Evolutionary conservation across 495 filamentous ascomycete species (phyloP), one percentile per base, ranked within the genome.

Genomic region (Penicillium argentinense): DNA sequence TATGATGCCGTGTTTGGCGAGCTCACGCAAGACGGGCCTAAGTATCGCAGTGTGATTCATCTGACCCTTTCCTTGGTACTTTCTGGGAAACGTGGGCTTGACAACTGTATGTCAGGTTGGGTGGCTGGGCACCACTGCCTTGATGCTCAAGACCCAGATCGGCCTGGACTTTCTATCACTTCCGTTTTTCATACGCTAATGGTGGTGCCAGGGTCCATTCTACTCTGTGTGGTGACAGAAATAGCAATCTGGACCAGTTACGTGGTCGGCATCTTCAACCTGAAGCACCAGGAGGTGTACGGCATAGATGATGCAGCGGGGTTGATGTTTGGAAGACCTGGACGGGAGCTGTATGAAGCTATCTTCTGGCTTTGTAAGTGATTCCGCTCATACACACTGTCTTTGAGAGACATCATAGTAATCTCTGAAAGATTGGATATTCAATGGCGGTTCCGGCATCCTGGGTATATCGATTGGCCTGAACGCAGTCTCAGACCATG

Each of bases 381-480:
- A n/a, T n/a, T n/a, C n/a, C n/a, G n/a, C n/a, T n/a, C n/a, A n/a
- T n/a, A n/a, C n/a, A n/a, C n/a, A n/a, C n/a, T n/a, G n/a, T n/a
- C n/a, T n/a, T n/a, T n/a, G n/a, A n/a, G n/a, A n/a, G n/a, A n/a
- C n/a, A n/a, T n/a, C n/a, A 22, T 22, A 22, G 2, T 21, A 39
- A 39, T 12, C 36, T 1, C 23, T 3, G 2, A 19, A 19, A 45
- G 42, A 45, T 36, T 64, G 51, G 37, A 53, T 64, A 5, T 66
- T 69, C 29, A 47, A 58, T 17, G 37, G 50, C 17, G 67, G 58
- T 11, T 64, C 64, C 12, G 68, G 47, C 51, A 77, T 88, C 27
- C 69, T 89, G n/a, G 82, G 82, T 0, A 82, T 87, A 51, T 79
- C 78, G 5, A 87, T 90, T 58, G 81, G 81, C 50, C 71, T 89